Percentiles rank a stretch among this genome's conserved stretches.
Evolutionary conservation across 768 basidiomycete species (phyloP).

Genomic region (Ramaria sp.): DNA sequence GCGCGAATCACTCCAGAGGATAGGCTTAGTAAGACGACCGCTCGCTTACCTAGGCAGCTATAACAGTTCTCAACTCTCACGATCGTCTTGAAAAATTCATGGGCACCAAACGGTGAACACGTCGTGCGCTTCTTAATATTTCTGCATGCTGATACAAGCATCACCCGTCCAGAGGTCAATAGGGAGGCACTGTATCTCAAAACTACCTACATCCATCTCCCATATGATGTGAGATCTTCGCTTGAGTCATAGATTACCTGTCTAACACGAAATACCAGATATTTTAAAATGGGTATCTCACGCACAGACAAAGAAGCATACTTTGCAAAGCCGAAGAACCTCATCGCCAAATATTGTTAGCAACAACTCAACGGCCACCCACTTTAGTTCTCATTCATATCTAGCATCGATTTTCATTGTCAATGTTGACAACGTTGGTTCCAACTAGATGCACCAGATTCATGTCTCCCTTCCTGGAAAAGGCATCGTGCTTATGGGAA

Average conservation of each 20-base stretch:
- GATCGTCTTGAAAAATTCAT: slow-evolving; percentile 92
- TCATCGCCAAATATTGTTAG: slow-evolving; percentile 83
- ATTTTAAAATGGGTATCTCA: slow-evolving; percentile 74
- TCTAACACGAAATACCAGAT: slow-evolving; percentile 2
- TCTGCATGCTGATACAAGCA: slow-evolving; percentile 1
- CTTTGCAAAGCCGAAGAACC: slow-evolving; percentile 89
- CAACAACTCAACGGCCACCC: slow-evolving; percentile 11
- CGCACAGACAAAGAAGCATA: slow-evolving; percentile 85
- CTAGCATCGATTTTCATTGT: slow-evolving; percentile 97
- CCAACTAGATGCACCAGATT: slow-evolving; percentile 99
- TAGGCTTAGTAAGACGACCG: too few relatives aligned
- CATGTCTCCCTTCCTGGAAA: slow-evolving; percentile 92
- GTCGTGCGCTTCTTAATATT: background rate
- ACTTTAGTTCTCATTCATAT: slow-evolving; percentile 2
- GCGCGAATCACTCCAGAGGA: too few relatives aligned
- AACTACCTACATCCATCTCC: slow-evolving; percentile 10
- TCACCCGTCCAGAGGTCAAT: slow-evolving; percentile 72
- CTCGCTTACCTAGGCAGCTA: slow-evolving; percentile 4
- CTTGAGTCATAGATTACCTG: background rate
- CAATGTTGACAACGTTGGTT: slow-evolving; percentile 99
- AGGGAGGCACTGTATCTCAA: slow-evolving; percentile 62
- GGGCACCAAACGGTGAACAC: slow-evolving; percentile 64
- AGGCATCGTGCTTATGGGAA: slow-evolving; percentile 97
- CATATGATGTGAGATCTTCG: slow-evolving; percentile 6
- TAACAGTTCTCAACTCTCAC: slow-evolving; percentile 8